phyloP scores from a whole-genome alignment of 2,329 filamentous ascomycete species.

The Metarhizium guizhouense region DNA sequence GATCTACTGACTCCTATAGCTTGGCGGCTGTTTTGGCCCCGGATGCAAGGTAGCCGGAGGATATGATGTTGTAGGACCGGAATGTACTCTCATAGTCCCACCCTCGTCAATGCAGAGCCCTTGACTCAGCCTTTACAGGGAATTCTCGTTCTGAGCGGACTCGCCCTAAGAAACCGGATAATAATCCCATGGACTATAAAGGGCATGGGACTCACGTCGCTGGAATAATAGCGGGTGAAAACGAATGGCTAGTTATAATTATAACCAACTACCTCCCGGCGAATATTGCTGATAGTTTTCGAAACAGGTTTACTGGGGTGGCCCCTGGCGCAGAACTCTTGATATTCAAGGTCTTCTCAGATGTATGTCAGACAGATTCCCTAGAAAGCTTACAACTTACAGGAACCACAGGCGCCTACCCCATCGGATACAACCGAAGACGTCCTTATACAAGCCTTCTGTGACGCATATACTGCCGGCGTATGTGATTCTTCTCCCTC shows the following conservation, averaged over 20 bases:
- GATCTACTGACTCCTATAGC: slow-evolving; percentile 13
- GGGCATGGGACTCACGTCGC: slow-evolving; percentile 25
- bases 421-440: slow-evolving; percentile 19
- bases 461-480: slow-evolving; percentile 26
- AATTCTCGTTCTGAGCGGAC: slow-evolving; percentile 1
- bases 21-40: slow-evolving; percentile 30
- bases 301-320: slow-evolving; percentile 31
- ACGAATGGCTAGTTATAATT: slow-evolving; percentile 17
- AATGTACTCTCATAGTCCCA: slow-evolving; percentile 16
- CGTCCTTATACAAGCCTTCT: slow-evolving; percentile 26
- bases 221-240: slow-evolving; percentile 39
- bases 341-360: slow-evolving; percentile 34
- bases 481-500: slow-evolving; percentile 9
- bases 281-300: not conserved
- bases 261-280: not conserved
- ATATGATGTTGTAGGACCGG: slow-evolving; percentile 27
- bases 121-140: not conserved
- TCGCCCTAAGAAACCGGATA: slow-evolving; percentile 23
- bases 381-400: not conserved
- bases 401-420: not conserved
- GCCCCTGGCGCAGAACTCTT: slow-evolving; percentile 35
- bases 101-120: not conserved
- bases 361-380: slow-evolving; percentile 11
- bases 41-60: slow-evolving; percentile 29
- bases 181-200: slow-evolving; percentile 13